Percentiles rank a stretch among this genome's conserved stretches.
Conservation (phyloP, 148 eudicot genomes). For the Cornus controversa region DNA sequence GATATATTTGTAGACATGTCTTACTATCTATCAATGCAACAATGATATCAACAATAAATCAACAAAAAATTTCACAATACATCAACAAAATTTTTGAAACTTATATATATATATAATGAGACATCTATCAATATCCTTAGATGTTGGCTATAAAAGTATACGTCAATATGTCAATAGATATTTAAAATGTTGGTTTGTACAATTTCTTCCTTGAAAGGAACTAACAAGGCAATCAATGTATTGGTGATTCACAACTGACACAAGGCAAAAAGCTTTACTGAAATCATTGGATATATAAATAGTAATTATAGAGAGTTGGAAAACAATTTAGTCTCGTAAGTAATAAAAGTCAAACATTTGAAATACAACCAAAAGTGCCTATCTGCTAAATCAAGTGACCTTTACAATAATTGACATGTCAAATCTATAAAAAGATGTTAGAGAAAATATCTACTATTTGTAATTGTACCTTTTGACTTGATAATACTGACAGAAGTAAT, state of each 20-base stretch:
- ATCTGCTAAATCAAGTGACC: background rate
- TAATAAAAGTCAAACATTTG: background rate
- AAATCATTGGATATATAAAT: background rate
- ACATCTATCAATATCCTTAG: too few relatives aligned
- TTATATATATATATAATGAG: too few relatives aligned
- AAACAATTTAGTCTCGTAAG: background rate
- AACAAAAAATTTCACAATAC: too few relatives aligned
- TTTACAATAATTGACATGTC: background rate
- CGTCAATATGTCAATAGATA: too few relatives aligned
- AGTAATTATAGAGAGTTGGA: background rate
- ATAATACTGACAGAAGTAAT: constrained; percentile 64
- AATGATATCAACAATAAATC: too few relatives aligned
- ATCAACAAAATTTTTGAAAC: too few relatives aligned
- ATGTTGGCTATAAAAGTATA: too few relatives aligned
- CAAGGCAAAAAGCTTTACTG: background rate
- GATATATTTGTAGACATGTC: too few relatives aligned
- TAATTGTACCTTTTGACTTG: constrained; percentile 47
- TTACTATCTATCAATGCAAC: too few relatives aligned
- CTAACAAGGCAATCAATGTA: background rate
- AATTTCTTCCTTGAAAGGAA: too few relatives aligned
- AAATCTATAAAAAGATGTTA: background rate
- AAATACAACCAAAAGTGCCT: background rate
- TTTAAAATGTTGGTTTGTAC: too few relatives aligned
- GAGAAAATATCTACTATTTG: background rate
- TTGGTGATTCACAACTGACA: background rate